Percentiles rank a stretch among this genome's conserved stretches.
phyloP scores from a whole-genome alignment of 169 alveolate genomes.

The Plasmodium gonderi region DNA sequence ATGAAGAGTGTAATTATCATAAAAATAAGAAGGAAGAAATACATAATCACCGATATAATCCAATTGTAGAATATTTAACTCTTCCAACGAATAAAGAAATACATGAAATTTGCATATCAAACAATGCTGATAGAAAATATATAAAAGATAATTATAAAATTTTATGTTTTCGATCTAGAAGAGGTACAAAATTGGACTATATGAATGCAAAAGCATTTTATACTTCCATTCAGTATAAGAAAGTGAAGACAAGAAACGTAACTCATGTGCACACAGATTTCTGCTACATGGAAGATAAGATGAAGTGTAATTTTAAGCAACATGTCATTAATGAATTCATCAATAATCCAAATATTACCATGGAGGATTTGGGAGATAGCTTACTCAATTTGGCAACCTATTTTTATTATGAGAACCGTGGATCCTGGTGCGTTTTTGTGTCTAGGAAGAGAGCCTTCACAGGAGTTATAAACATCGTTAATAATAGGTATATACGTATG shows the following conservation, averaged over 20 bases:
- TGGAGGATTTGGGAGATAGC: conserved; percentile 33
- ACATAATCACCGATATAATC: neutral
- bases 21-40: neutral
- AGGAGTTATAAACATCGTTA: conserved; percentile 36
- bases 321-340: conserved; percentile 70
- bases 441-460: conserved; percentile 19
- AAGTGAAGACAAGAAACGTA: conserved; percentile 17
- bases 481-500: conserved; percentile 58
- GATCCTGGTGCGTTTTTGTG: conserved; percentile 74
- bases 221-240: conserved; percentile 46
- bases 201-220: conserved; percentile 54
- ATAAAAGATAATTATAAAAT: conserved; percentile 11
- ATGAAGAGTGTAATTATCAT: neutral
- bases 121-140: conserved; percentile 24
- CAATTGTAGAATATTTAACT: conserved; percentile 48
- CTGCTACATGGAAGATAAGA: conserved; percentile 71
- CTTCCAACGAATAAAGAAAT: conserved; percentile 13
- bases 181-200: neutral
- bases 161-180: conserved; percentile 36
- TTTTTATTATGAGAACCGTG: conserved; percentile 32
- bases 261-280: conserved; percentile 43
- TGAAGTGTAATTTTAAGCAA: conserved; percentile 70
- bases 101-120: conserved; percentile 57
- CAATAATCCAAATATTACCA: conserved; percentile 32
- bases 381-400: conserved; percentile 51